Percentiles rank a stretch among this genome's conserved stretches.
phyloP scores from a whole-genome alignment of 805 yeast genomes.

The Spathaspora hagerdaliae region DNA sequence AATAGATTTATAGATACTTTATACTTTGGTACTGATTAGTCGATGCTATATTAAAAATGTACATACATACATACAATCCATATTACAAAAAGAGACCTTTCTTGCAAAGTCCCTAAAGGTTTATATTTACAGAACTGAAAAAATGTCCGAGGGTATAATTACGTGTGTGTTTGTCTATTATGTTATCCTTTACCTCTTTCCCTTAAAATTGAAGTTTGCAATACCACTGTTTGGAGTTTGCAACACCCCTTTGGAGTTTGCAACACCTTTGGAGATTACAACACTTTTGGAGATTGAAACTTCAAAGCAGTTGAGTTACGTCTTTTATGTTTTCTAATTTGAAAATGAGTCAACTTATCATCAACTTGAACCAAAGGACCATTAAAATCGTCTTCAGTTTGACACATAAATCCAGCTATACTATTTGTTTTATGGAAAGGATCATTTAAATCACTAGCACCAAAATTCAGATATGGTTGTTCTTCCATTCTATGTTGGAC shows the following conservation, averaged over 20 bases:
- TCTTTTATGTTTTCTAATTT: constrained; percentile 33
- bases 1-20: constrained; percentile 68
- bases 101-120: too few relatives aligned
- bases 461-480: not conserved
- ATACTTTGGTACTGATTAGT: constrained; percentile 63
- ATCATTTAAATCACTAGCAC: not conserved
- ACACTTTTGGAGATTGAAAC: constrained; percentile 31
- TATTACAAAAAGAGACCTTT: too few relatives aligned
- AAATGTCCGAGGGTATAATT: too few relatives aligned
- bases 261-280: too few relatives aligned
- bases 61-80: not conserved
- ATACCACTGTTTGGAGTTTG: too few relatives aligned
- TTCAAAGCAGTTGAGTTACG: constrained; percentile 46
- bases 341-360: not conserved
- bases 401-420: not conserved
- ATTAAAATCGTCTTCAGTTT: not conserved
- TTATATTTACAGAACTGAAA: too few relatives aligned
- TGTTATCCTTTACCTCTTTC: too few relatives aligned
- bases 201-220: not conserved
- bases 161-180: too few relatives aligned
- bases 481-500: not conserved
- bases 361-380: not conserved
- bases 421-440: not conserved
- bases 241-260: too few relatives aligned
- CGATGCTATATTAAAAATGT: not conserved